Conservation (phyloP, 164 flowering plant species). For the Protea cynaroides region DNA sequence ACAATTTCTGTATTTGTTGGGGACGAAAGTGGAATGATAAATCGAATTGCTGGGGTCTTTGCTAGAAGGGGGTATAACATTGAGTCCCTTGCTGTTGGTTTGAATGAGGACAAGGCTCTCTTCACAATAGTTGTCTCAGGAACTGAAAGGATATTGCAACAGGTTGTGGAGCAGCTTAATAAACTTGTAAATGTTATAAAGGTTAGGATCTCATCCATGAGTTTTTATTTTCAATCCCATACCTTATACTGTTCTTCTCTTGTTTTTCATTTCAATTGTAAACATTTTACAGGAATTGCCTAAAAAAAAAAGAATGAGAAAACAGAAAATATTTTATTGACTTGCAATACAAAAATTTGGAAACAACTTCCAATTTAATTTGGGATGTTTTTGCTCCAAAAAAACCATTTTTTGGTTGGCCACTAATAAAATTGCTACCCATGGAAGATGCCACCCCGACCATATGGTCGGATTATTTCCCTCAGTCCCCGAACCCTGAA, state of each 20-base stretch:
- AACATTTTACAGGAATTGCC: too few species aligned
- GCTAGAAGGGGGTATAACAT: constrained; percentile 96
- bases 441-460: too few species aligned
- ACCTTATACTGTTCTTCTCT: background rate
- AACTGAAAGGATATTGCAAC: constrained; percentile 67
- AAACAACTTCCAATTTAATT: too few species aligned
- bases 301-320: too few species aligned
- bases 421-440: too few species aligned
- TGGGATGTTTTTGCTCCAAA: too few species aligned
- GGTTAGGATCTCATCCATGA: constrained; percentile 29
- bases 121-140: constrained; percentile 95
- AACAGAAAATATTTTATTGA: too few species aligned
- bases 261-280: too few species aligned
- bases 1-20: constrained; percentile 96
- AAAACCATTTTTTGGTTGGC: too few species aligned
- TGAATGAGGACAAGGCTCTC: constrained; percentile 91
- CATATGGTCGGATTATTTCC: too few species aligned
- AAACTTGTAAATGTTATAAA: constrained; percentile 92
- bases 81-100: constrained; percentile 96
- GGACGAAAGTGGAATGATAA: constrained; percentile 98
- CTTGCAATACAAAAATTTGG: too few species aligned
- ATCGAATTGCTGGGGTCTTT: constrained; percentile 95
- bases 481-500: too few species aligned
- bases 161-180: constrained; percentile 84
- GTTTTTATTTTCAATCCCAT: background rate